Evolutionary conservation across 2,329 filamentous ascomycete species (phyloP).

Genomic region (Colletotrichum navitas): DNA sequence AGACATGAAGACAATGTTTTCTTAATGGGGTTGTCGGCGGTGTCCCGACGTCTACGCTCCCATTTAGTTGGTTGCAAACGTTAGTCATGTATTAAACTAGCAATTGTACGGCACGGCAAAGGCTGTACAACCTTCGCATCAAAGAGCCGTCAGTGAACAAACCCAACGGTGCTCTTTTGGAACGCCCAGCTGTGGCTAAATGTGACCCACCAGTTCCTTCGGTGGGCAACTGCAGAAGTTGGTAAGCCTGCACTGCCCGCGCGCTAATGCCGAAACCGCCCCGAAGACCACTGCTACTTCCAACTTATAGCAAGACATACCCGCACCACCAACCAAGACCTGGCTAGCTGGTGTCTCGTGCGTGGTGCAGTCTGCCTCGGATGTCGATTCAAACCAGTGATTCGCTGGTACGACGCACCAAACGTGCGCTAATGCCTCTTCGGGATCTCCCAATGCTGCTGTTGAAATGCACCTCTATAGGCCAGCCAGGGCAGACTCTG

Average conservation of each 20-base stretch:
- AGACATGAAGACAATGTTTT: background rate
- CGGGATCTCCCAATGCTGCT: background rate
- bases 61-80: background rate
- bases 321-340: slow-evolving; percentile 1
- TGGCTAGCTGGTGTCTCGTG: slow-evolving; percentile 21
- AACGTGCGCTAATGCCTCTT: slow-evolving; percentile 18
- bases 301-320: background rate
- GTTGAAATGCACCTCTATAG: background rate
- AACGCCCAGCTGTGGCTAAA: background rate
- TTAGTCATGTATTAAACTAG: background rate
- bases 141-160: background rate
- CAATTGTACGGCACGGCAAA: background rate
- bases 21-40: background rate
- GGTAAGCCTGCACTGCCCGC: slow-evolving; percentile 8
- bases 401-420: background rate
- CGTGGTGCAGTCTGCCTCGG: slow-evolving; percentile 35
- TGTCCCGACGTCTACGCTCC: background rate
- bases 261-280: slow-evolving; percentile 22
- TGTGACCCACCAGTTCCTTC: background rate
- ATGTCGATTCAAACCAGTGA: slow-evolving; percentile 20
- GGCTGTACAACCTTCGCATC: background rate
- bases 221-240: slow-evolving; percentile 13
- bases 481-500: slow-evolving; percentile 34
- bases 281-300: background rate
- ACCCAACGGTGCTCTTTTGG: background rate